phyloP scores from a whole-genome alignment of 208 protist genomes.

The Acanthamoeba comandoni region DNA sequence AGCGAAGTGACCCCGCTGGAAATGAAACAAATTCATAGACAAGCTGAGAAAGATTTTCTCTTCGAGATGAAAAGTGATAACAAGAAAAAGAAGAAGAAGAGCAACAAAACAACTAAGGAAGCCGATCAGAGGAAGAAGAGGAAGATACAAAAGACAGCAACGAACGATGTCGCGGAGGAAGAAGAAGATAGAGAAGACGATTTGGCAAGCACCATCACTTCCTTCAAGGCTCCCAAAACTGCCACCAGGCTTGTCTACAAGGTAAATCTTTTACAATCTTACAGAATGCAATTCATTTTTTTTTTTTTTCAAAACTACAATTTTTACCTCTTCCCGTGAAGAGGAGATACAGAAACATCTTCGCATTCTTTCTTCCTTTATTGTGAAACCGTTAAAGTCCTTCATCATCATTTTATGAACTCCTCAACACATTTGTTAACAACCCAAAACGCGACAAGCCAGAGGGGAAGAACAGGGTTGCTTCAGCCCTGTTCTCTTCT shows the following conservation, averaged over 20 bases:
- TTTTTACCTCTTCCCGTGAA: neutral
- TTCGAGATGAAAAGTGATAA: slow-evolving; percentile 7
- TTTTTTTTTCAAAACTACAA: neutral
- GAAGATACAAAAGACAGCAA: neutral
- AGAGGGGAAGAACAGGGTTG: no score
- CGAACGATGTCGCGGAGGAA: neutral
- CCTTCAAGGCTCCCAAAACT: slow-evolving; percentile 5
- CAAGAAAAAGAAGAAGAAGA: no score
- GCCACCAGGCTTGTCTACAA: slow-evolving; percentile 3
- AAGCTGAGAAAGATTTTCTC: slow-evolving; percentile 58
- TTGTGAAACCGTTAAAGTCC: no score
- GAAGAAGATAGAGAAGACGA: neutral
- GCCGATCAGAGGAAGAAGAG: slow-evolving; percentile 22
- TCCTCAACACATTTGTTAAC: no score
- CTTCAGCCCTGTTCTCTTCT: no score
- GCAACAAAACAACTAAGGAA: slow-evolving; percentile 11
- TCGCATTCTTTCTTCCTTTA: neutral
- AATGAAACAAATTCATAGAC: slow-evolving; percentile 34
- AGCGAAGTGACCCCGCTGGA: slow-evolving; percentile 23
- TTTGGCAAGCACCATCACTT: slow-evolving; percentile 28
- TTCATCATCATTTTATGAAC: no score
- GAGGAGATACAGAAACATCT: no score
- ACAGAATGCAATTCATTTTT: neutral
- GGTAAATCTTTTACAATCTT: neutral
- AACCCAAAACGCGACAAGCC: no score